phyloP scores from a whole-genome alignment of 1,139 yeast species.

The Yamadazyma trypodendri region DNA sequence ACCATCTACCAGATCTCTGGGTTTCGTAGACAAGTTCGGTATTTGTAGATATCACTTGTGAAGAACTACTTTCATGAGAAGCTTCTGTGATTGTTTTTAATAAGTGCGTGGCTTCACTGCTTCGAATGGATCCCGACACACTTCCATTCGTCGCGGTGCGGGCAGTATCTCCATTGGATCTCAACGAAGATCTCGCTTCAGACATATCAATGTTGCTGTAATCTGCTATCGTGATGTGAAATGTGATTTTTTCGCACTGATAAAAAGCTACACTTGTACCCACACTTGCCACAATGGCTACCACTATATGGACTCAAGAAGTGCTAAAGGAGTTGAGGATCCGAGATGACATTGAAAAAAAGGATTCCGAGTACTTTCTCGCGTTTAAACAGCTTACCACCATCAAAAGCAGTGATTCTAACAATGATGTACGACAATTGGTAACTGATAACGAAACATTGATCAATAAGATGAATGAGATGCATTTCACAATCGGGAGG shows the following conservation, averaged over 20 bases:
- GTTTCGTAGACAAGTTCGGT: too few relatives aligned
- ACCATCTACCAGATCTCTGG: too few relatives aligned
- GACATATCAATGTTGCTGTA: conserved; percentile 2
- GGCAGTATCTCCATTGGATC: conserved; percentile 3
- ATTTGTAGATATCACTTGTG: too few relatives aligned
- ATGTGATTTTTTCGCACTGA: not conserved
- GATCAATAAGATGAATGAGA: conserved; percentile 24
- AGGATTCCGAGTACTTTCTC: conserved; percentile 29
- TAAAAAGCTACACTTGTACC: too few relatives aligned
- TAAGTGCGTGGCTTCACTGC: conserved; percentile 1
- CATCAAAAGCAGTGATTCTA: conserved; percentile 8
- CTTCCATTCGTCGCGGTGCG: not conserved
- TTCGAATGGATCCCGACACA: not conserved
- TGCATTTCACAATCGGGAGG: conserved; percentile 25
- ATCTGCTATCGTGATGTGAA: not conserved
- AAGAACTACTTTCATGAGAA: conserved; percentile 10
- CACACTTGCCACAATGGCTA: too few relatives aligned
- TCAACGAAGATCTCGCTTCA: conserved; percentile 2
- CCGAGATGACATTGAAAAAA: conserved; percentile 35
- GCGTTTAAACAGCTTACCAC: conserved; percentile 32
- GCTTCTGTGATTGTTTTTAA: conserved; percentile 12
- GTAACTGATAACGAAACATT: conserved; percentile 17
- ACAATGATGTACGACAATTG: conserved; percentile 6
- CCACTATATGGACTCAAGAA: conserved; percentile 22
- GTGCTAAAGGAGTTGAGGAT: conserved; percentile 23